Conservation (phyloP, 257 asterid genomes). For the Plantago ovata region DNA sequence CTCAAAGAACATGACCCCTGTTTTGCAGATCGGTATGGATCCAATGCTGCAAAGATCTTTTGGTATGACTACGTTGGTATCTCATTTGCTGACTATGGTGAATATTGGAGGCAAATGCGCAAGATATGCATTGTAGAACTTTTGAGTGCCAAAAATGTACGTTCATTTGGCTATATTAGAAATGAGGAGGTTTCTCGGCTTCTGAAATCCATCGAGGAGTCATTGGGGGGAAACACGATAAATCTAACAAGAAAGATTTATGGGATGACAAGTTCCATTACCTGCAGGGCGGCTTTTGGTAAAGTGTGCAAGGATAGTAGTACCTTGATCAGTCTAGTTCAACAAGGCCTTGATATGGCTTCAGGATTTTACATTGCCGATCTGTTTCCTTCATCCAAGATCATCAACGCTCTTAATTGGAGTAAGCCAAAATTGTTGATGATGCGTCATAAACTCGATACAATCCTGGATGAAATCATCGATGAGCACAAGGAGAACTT, state of each 20-base stretch:
- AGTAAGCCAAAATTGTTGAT: neutral
- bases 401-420: neutral
- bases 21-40: slow-evolving; percentile 8
- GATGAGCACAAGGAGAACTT: slow-evolving; percentile 1
- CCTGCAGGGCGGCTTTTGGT: slow-evolving; percentile 13
- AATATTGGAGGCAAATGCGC: slow-evolving; percentile 1
- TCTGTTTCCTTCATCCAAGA: neutral
- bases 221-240: neutral
- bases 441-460: slow-evolving; percentile 10
- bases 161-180: slow-evolving; percentile 9
- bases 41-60: neutral
- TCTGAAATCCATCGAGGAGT: slow-evolving; percentile 7
- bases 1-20: slow-evolving; percentile 22
- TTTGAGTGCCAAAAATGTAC: slow-evolving; percentile 15
- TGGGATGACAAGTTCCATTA: neutral
- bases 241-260: slow-evolving; percentile 1
- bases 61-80: neutral
- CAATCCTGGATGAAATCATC: slow-evolving; percentile 14
- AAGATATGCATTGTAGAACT: slow-evolving; percentile 18
- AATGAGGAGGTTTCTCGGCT: slow-evolving; percentile 3
- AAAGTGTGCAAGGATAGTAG: neutral
- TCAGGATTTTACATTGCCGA: neutral
- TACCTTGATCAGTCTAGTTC: neutral
- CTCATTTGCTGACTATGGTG: neutral
- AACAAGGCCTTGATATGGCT: neutral